Base-by-base conservation (phyloP, 345 rosid species). In the Populus simonii region DNA sequence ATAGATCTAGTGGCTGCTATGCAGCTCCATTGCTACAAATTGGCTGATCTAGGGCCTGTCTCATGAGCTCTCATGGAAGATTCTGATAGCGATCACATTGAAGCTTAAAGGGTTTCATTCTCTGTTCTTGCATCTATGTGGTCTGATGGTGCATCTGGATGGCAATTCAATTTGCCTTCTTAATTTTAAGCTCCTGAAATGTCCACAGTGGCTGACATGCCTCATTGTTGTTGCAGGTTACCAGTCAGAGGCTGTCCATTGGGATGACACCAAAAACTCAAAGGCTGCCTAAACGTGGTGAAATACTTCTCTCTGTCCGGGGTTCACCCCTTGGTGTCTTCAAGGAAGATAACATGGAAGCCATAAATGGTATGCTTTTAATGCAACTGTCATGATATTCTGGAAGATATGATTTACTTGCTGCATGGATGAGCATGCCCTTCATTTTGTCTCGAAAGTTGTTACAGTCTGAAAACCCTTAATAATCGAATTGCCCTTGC, bases 241-340 rank as follows among this genome's bases (percentile, higher is more conserved):
- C 74, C 82, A 86, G 90, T 74, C 97, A 94, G 79, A 85, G 97
- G 81, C 86, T 92, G 68, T 94, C 97, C 57, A 47, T 89, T 27
- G 99, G 98, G 78, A 92, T 89, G 97, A 96, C 98, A 59, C 98
- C 99, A 39, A 92, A 89, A 84, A 88, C 93, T 53, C 63, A 79
- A 70, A 88, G 98, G 90, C 86, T 81, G 80, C 98, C 98, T 2
- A 93, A 96, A 81, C 90, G 87, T 73, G 97, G 98, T 45, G 98
- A 96, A 86, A 87, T 93, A 90, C 93, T 92, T 85, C 89, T 91
- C 36, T 93, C 98, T 33, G 92, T 96, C 25, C 97, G 72, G 79
- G 98, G 97, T 68, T 93, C 99, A 80, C 99, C 98, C 27, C 94
- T 93, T 18, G 98, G 99, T 3, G 90, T 91, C 74, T 96, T 75